Percentiles rank a stretch among this genome's conserved stretches.
These are phyloP conservation scores for Digitaria exilis DNA, from an alignment of 202 grass and related monocot species.

Conservation along the genomic window DNA sequence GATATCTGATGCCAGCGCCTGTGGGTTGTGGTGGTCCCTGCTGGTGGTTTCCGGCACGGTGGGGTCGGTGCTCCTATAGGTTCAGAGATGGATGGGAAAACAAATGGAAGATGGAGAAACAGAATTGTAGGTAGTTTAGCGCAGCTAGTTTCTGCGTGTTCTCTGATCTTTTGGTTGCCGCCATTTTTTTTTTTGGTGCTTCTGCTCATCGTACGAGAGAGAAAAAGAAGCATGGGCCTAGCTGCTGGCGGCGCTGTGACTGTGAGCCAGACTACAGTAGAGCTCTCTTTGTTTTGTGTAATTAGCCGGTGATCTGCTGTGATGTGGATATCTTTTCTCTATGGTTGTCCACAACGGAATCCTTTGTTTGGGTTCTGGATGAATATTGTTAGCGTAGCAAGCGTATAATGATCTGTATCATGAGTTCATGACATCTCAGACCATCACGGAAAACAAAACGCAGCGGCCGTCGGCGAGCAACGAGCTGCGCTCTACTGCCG, in stretches of 20 bases:
- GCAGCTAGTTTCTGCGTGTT: conserved; percentile 9
- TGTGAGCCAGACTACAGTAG: conserved; percentile 13
- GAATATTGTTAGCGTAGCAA: too few species aligned
- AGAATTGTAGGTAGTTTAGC: conserved; percentile 34
- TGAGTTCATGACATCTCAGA: too few species aligned
- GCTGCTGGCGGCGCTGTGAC: too few species aligned
- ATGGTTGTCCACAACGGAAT: too few species aligned
- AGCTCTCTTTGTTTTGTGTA: background rate
- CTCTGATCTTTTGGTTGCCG: conserved; percentile 17
- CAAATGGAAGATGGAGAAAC: conserved; percentile 19
- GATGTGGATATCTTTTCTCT: too few species aligned
- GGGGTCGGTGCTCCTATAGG: conserved; percentile 45
- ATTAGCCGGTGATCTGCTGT: conserved; percentile 20
- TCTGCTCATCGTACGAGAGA: background rate
- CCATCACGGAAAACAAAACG: too few species aligned
- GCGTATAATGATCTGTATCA: too few species aligned
- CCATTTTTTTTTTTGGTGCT: background rate
- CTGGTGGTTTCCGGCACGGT: too few species aligned
- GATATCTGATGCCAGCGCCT: background rate
- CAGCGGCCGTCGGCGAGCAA: too few species aligned
- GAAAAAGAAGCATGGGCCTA: background rate
- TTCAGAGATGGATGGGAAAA: background rate
- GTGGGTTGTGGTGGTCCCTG: conserved; percentile 12
- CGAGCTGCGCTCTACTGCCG: too few species aligned
- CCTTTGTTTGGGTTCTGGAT: too few species aligned